Evolutionary conservation across 2,329 filamentous ascomycete genomes (phyloP), one percentile per base, ranked within the genome.

Genomic region (Gaeumannomyces tritici): DNA sequence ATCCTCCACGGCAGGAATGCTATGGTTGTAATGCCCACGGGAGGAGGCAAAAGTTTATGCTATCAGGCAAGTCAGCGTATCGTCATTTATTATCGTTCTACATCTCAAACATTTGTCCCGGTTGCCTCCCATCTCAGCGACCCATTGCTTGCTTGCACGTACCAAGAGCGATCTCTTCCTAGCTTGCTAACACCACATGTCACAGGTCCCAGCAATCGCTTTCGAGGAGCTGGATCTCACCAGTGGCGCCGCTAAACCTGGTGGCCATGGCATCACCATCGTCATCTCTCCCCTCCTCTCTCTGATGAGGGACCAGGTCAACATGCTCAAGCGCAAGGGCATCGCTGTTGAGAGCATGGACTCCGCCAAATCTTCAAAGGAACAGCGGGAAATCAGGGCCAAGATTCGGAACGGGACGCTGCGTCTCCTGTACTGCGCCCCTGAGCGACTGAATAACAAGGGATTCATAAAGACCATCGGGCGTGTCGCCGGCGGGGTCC

Each of bases 281-380:
- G 93, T 97, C 47, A 83, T 98, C 54, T 96, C 91, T 35, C 93
- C 93, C 4, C 80, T 97, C 47, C 80, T 97, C 55, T 93, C 92
- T 66, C 80, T 97, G 62, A 96, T 97, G 89, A 91, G 93, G 74
- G 96, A 98, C 71, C 93, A 98, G 80, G 91, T 98, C 56, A 87
- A 90, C 67, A 86, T 90, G 27, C 81, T 97, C 29, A 29, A 58
- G 60, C 85, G 84, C 66, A 83, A 83, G 61, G 85, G 90, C 55
- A 88, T 87, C 28, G 89, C 98, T 63, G 82, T 88, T 62, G 93
- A 95, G 57, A 89, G 89, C 65, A 91, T 90, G 1, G 88, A 97
- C 68, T 97, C 97, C 72, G 91, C 90, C 70, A 91, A 88, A 62
- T 96, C 90, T 0, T 78, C 87, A 4, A 75, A 78, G 21, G 70